phyloP scores from a whole-genome alignment of 1,139 yeast species.

The Debaryomycetaceae sp. region DNA sequence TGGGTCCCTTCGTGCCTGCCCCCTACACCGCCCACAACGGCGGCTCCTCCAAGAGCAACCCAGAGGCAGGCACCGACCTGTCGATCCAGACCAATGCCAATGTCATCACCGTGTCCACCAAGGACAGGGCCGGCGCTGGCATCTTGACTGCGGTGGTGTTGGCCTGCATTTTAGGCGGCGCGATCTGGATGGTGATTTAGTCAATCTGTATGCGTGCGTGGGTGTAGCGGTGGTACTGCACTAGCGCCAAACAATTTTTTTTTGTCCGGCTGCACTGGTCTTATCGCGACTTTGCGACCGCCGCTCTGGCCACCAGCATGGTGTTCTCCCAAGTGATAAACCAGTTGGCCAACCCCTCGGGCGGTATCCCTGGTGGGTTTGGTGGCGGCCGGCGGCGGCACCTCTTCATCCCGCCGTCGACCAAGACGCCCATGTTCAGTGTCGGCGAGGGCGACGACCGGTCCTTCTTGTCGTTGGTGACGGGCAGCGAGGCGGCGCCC shows the following conservation, averaged over 20 bases:
- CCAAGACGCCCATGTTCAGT: conserved; percentile 60
- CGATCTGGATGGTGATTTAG: conserved; percentile 43
- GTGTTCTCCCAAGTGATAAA: conserved; percentile 40
- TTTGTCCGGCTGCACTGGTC: no score
- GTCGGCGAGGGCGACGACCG: conserved; percentile 62
- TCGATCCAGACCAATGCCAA: conserved; percentile 25
- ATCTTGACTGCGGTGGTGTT: conserved; percentile 41
- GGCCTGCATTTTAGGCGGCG: conserved; percentile 33
- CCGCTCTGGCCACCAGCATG: conserved; percentile 28
- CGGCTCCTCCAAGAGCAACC: conserved; percentile 39
- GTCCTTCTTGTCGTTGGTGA: conserved; percentile 49
- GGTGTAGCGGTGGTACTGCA: no score
- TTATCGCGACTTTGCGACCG: no score
- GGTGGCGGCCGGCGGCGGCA: conserved; percentile 40
- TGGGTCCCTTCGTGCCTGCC: conserved; percentile 16
- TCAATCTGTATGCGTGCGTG: no score
- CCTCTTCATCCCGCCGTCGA: conserved; percentile 66
- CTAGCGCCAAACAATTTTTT: no score
- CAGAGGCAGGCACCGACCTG: conserved; percentile 42
- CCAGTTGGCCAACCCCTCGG: conserved; percentile 38
- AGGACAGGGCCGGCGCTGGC: conserved; percentile 49
- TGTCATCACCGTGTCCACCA: conserved; percentile 25
- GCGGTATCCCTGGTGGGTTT: conserved; percentile 21
- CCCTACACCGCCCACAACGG: conserved; percentile 42
- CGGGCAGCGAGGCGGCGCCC: conserved; percentile 35